Evolutionary conservation across 441 rosid genomes (phyloP), one percentile per base, ranked within the genome.

Genomic region (Populus hybrid): DNA sequence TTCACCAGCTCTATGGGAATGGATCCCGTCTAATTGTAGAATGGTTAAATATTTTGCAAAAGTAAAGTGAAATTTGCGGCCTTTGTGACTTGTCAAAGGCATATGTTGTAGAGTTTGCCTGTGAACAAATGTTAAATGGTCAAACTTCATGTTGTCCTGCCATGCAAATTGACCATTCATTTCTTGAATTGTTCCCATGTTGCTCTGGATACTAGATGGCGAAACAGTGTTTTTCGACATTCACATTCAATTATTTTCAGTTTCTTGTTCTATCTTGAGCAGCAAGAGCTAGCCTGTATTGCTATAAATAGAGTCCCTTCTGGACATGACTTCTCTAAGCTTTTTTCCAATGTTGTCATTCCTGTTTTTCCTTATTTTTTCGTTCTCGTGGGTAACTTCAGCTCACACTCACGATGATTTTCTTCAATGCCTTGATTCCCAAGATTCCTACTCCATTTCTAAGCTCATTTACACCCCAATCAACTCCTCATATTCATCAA

Each of bases 401-500:
- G 30, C 59, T 23, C 36, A 50, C 32, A 35, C 69, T 21, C 69
- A 63, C 23, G 57, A 74, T 14, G 24, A 9, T 34, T 69, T 69
- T 34, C 50, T 69, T 69, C 72, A 36, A 32, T 69, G 72, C 72
- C 42, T 69, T 36, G 12, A n/a, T 7, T 34, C 50, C 30, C 12
- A 65, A 28, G 10, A 24, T 3, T 63, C 8, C 67, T 1, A 16
- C 21, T 65, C 69, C 40, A 69, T 21, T 32, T 69, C 72, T 32
- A 35, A 32, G 40, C 23, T 42, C 65, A 16, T 50, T 10, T 30
- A 72, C 38, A 72, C 66, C 34, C 35, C 61, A 9, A 4, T 3
- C 75, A 57, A 72, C 34, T 19, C 75, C 21, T 72, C 75, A 7
- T 72, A 72, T 18, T 9, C 35, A 16, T 72, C 75, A 19, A 18